A percentile compares a stretch with the other conserved stretches of the same genome.
phyloP scores from a whole-genome alignment of 2,329 filamentous ascomycete species.

The Thielaviopsis cerberus region DNA sequence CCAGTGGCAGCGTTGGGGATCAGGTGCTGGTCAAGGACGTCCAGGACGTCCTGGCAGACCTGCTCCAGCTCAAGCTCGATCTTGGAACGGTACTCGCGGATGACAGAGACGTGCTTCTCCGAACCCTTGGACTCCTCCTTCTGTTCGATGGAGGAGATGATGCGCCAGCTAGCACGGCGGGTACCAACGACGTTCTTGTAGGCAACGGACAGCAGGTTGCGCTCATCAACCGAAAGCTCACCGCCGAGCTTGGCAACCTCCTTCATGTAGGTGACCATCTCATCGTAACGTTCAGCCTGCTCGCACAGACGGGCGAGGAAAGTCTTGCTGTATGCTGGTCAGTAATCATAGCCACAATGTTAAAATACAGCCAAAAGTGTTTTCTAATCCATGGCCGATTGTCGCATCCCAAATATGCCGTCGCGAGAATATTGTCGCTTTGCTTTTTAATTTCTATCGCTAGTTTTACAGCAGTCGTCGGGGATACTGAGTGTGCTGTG shows the following conservation, averaged over 20 bases:
- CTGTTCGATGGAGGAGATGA: slow-evolving; percentile 98
- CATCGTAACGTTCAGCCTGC: slow-evolving; percentile 99
- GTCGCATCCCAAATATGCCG: neutral
- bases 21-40: slow-evolving; percentile 79
- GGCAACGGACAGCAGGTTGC: slow-evolving; percentile 93
- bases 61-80: slow-evolving; percentile 94
- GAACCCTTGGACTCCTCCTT: slow-evolving; percentile 99
- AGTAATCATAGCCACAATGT: neutral
- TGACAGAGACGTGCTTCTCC: slow-evolving; percentile 82
- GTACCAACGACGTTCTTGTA: slow-evolving; percentile 99
- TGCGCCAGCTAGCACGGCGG: slow-evolving; percentile 95
- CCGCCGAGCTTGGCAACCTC: slow-evolving; percentile 80
- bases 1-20: slow-evolving; percentile 92
- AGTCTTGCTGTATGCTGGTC: slow-evolving; percentile 60
- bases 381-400: neutral
- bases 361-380: neutral
- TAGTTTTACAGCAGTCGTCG: neutral
- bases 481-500: neutral
- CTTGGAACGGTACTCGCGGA: slow-evolving; percentile 95
- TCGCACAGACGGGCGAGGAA: slow-evolving; percentile 99
- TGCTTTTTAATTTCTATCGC: neutral
- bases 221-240: slow-evolving; percentile 86
- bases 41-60: slow-evolving; percentile 93
- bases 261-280: slow-evolving; percentile 99
- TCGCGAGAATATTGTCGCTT: neutral